These are phyloP conservation scores for Aspergillus sclerotialis DNA, from an alignment of 2,329 filamentous ascomycete species.

Conservation along the genomic window DNA sequence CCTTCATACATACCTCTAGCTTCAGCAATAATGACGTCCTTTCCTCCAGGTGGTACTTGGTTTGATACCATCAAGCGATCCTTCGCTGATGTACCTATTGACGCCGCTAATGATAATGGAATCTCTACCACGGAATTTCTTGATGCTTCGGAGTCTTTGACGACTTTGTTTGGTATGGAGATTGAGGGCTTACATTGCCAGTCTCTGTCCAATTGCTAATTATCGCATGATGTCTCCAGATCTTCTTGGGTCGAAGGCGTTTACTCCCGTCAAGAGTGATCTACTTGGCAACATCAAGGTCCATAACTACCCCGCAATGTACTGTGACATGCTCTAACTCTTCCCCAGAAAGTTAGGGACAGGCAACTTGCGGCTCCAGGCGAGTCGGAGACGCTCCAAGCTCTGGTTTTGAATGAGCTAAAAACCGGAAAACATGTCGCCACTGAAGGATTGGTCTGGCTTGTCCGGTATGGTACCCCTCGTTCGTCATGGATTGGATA, in stretches of 20 bases:
- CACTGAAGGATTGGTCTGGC: slow-evolving; percentile 85
- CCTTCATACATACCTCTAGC: slow-evolving; percentile 5
- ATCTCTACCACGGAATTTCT: slow-evolving; percentile 83
- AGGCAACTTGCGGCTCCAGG: slow-evolving; percentile 70
- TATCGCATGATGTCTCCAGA: slow-evolving; percentile 34
- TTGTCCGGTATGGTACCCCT: slow-evolving; percentile 62
- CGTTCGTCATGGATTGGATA: too few species aligned
- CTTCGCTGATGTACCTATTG: slow-evolving; percentile 75
- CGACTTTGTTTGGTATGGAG: slow-evolving; percentile 73
- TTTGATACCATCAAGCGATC: slow-evolving; percentile 78
- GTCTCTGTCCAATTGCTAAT: slow-evolving; percentile 1
- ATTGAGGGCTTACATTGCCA: neutral
- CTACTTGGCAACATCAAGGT: slow-evolving; percentile 90
- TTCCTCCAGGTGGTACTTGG: slow-evolving; percentile 65
- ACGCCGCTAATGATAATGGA: slow-evolving; percentile 65
- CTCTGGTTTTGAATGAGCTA: slow-evolving; percentile 77
- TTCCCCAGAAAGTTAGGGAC: slow-evolving; percentile 72
- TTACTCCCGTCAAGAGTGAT: slow-evolving; percentile 85
- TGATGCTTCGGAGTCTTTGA: slow-evolving; percentile 79
- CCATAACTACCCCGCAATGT: slow-evolving; percentile 14
- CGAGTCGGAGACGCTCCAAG: slow-evolving; percentile 78
- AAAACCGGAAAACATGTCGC: slow-evolving; percentile 83
- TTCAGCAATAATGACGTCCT: slow-evolving; percentile 21
- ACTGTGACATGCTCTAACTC: slow-evolving; percentile 6
- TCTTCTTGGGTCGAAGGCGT: slow-evolving; percentile 62